phyloP scores from a whole-genome alignment of 495 filamentous ascomycete genomes.

The Aspergillus ellipticus region DNA sequence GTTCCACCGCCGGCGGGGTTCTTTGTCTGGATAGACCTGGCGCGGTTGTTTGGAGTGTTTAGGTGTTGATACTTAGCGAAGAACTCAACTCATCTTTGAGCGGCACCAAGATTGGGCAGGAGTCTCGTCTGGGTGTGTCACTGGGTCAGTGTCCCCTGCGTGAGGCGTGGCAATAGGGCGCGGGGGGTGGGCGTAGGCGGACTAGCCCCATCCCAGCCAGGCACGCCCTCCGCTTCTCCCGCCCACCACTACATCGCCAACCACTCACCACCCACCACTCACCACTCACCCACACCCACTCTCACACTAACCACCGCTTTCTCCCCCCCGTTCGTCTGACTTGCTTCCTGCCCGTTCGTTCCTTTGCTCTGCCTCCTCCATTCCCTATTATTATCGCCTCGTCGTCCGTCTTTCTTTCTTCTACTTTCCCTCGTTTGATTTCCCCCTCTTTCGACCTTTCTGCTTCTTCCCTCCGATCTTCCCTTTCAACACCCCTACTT shows the following conservation, averaged over 20 bases:
- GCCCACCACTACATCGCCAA: background rate
- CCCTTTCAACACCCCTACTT: constrained; percentile 5
- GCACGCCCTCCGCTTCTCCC: background rate
- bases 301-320: background rate
- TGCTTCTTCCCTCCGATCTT: background rate
- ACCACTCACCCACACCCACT: background rate
- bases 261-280: background rate
- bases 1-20: background rate
- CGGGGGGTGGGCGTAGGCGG: background rate
- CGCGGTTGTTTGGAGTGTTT: no score
- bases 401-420: background rate
- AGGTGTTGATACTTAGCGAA: no score
- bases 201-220: background rate
- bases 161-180: background rate
- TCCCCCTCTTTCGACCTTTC: background rate
- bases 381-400: background rate
- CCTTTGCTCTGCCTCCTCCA: background rate
- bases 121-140: no score
- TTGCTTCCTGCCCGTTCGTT: background rate
- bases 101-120: background rate
- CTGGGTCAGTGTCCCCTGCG: background rate
- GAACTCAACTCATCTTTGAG: background rate
- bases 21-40: no score
- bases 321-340: background rate
- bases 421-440: background rate